phyloP scores from a whole-genome alignment of 1,284 basidiomycete species.

The Ustilago loliicola region DNA sequence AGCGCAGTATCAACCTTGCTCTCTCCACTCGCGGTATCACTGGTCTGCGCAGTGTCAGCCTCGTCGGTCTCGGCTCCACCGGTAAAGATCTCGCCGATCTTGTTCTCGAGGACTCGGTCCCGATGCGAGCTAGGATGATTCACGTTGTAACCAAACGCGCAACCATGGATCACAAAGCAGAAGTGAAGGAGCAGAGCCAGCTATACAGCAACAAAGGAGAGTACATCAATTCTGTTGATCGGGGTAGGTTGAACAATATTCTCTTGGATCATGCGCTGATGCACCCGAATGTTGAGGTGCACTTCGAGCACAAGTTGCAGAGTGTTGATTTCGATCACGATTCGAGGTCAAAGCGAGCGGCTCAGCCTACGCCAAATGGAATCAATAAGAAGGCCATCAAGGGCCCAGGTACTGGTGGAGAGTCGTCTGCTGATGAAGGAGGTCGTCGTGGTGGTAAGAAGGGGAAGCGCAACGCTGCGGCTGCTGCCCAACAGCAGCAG shows the following conservation, averaged over 20 bases:
- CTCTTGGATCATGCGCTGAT: constrained; percentile 80
- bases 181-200: constrained; percentile 73
- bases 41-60: constrained; percentile 80
- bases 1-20: constrained; percentile 93
- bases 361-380: constrained; percentile 5
- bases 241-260: constrained; percentile 85
- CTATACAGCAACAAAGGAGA: constrained; percentile 87
- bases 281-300: constrained; percentile 78
- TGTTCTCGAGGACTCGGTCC: constrained; percentile 85
- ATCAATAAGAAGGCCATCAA: constrained; percentile 7
- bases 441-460: constrained; percentile 1
- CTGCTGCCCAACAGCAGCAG: constrained; percentile 4
- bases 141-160: constrained; percentile 75
- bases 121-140: constrained; percentile 96
- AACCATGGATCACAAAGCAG: constrained; percentile 25
- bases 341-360: not conserved
- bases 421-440: constrained; percentile 19
- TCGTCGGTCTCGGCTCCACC: constrained; percentile 26
- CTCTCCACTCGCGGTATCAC: constrained; percentile 92
- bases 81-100: constrained; percentile 76
- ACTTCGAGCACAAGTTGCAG: constrained; percentile 85
- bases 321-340: constrained; percentile 80
- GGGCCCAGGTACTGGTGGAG: constrained; percentile 10
- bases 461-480: not conserved
- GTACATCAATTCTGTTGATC: constrained; percentile 93